A percentile compares a stretch with the other conserved stretches of the same genome.
These are phyloP conservation scores for Curvularia verruculosa DNA, from an alignment of 2,329 filamentous ascomycete genomes.

Conservation along the genomic window DNA sequence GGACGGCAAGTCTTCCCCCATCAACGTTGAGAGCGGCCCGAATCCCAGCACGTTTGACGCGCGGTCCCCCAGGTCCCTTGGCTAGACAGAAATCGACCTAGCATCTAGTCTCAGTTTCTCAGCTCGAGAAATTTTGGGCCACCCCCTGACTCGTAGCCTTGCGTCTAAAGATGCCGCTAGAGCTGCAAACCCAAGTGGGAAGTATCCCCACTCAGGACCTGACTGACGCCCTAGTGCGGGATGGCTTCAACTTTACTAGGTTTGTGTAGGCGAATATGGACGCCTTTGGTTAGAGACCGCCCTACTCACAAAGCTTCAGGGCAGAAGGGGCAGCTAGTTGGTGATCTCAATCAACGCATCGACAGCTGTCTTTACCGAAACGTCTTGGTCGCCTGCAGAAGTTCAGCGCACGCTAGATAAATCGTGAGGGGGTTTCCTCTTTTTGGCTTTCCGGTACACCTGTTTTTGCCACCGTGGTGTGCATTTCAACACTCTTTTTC, in stretches of 20 bases:
- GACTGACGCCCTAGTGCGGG: slow-evolving; percentile 3
- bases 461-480: neutral
- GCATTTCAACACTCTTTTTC: slow-evolving; percentile 10
- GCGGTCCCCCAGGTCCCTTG: slow-evolving; percentile 4
- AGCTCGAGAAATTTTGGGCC: neutral
- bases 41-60: slow-evolving; percentile 1
- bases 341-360: slow-evolving; percentile 12
- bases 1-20: neutral
- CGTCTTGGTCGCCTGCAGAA: slow-evolving; percentile 1
- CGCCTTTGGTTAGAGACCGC: slow-evolving; percentile 1
- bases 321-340: slow-evolving; percentile 1
- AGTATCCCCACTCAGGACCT: neutral
- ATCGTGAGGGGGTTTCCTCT: slow-evolving; percentile 4
- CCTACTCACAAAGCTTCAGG: neutral
- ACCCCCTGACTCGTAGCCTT: neutral
- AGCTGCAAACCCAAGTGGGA: slow-evolving; percentile 1
- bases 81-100: neutral
- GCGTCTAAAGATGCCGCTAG: neutral
- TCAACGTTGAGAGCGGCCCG: slow-evolving; percentile 1
- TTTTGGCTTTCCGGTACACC: neutral
- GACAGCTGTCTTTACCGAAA: neutral
- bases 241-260: neutral
- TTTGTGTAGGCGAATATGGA: neutral
- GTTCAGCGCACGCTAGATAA: slow-evolving; percentile 8
- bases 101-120: slow-evolving; percentile 1